Evolutionary conservation across 306 rosid species (phyloP).

Genomic region (Vigna nakashimae): DNA sequence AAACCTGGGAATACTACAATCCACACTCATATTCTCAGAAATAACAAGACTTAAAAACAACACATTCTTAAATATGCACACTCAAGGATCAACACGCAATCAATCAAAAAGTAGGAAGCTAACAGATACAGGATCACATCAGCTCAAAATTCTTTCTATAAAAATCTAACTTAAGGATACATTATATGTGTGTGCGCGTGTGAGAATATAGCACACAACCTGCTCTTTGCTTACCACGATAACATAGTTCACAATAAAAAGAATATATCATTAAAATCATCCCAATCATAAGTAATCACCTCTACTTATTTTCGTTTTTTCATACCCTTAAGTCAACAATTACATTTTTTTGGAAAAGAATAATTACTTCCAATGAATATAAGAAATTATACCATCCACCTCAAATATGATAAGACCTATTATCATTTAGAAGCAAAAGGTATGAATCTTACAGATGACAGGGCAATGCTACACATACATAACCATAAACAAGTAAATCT

Average conservation of each 20-base stretch:
- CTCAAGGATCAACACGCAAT: slow-evolving; percentile 7
- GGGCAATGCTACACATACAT: background rate
- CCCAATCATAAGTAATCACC: slow-evolving; percentile 11
- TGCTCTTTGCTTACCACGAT: background rate
- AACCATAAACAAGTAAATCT: slow-evolving; percentile 37
- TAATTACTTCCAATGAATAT: slow-evolving; percentile 30
- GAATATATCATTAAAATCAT: background rate
- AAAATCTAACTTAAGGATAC: background rate
- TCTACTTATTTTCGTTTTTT: slow-evolving; percentile 6
- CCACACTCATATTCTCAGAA: too few relatives aligned
- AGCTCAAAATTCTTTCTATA: background rate
- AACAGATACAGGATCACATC: background rate
- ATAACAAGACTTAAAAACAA: too few relatives aligned
- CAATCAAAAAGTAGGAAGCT: background rate
- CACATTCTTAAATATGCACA: background rate
- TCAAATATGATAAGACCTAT: background rate
- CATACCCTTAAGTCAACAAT: slow-evolving; percentile 13
- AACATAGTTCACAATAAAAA: slow-evolving; percentile 1
- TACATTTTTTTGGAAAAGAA: slow-evolving; percentile 5
- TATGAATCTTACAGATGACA: slow-evolving; percentile 37
- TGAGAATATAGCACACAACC: background rate
- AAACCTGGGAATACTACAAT: too few relatives aligned
- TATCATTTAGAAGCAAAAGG: background rate
- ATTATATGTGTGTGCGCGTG: background rate
- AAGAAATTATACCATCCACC: slow-evolving; percentile 32